Evolutionary conservation across 2,329 filamentous ascomycete species (phyloP), one percentile per base, ranked within the genome.

Genomic region (Diaporthe sp.): DNA sequence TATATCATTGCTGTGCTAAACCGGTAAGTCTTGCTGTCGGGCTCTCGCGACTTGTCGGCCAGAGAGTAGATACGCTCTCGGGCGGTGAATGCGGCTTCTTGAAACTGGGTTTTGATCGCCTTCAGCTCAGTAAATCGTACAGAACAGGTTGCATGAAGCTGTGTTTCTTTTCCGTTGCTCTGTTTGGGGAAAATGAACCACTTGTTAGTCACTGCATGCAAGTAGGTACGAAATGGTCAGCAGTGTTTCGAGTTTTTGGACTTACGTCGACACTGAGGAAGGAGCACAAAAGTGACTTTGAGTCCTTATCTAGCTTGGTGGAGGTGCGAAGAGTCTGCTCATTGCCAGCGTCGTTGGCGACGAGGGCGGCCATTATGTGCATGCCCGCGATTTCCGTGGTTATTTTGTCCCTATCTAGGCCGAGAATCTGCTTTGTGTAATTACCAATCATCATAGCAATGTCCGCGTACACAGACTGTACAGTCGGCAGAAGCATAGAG

Each of bases 1-100:
- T 72, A 72, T 30, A 64, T 50, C 69, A 72, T 64, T 42, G 35
- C 38, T 30, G 40, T 10, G 57, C 15, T 72, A 38, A 72, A 72
- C 19, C 69, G 57, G 25, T 64, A 61, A 7, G 38, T 52, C 28
- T 60, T 50, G 35, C 54, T 25, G 38, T 22, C 28, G 28, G 69
- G 40, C 28, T 61, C 40, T 38, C 22, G 25, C 25, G 54, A 47
- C 40, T 61, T n/a, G 8, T 60, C 40, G n/a, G 30, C 42, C 52
- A 71, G 30, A 55, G 10, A 35, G 8, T 33, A 28, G 17, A 45
- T 40, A 28, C 52, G 55, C 35, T 55, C 28, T 33, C 33, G n/a
- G 19, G 54, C 54, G 13, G 35, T 47, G 38, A 57, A 71, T 33
- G 68, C 57, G 52, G 57, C 52, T 13, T 60, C 33, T 38, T 60